A percentile compares a stretch with the other conserved stretches of the same genome.
Evolutionary conservation across 2,329 filamentous ascomycete genomes (phyloP).

Genomic region (Phoma sp.): DNA sequence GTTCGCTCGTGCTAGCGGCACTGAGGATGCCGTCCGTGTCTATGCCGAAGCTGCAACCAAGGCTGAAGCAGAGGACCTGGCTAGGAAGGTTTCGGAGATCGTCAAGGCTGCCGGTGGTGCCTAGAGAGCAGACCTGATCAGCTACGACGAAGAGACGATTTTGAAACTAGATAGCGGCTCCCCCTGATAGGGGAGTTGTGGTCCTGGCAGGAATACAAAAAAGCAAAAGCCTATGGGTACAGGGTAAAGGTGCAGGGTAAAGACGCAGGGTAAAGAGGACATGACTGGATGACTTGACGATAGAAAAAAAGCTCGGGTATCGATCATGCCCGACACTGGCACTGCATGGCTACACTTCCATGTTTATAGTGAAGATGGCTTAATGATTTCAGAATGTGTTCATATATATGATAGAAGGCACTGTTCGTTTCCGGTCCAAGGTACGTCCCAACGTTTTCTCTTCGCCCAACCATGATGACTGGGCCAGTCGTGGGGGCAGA

Average conservation of each 20-base stretch:
- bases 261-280: not conserved
- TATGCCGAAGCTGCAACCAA: conserved; percentile 93
- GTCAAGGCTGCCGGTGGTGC: conserved; percentile 58
- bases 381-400: too few relatives aligned
- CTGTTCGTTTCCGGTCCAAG: not conserved
- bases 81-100: conserved; percentile 78
- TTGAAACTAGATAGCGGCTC: conserved; percentile 2
- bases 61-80: conserved; percentile 88
- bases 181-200: not conserved
- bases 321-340: conserved; percentile 9
- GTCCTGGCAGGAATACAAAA: not conserved
- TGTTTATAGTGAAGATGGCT: not conserved
- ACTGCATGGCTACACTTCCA: conserved; percentile 1
- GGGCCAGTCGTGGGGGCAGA: conserved; percentile 6
- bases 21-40: conserved; percentile 93
- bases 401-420: not conserved
- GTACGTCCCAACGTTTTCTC: conserved; percentile 4
- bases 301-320: conserved; percentile 32
- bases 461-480: conserved; percentile 9
- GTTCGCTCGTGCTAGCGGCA: conserved; percentile 92
- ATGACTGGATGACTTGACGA: conserved; percentile 23
- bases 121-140: conserved; percentile 20
- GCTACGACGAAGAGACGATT: conserved; percentile 11
- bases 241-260: not conserved
- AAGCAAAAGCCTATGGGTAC: not conserved